Evolutionary conservation across 805 yeast genomes (phyloP).

Genomic region (Vanderwaltozyma yarrowii): DNA sequence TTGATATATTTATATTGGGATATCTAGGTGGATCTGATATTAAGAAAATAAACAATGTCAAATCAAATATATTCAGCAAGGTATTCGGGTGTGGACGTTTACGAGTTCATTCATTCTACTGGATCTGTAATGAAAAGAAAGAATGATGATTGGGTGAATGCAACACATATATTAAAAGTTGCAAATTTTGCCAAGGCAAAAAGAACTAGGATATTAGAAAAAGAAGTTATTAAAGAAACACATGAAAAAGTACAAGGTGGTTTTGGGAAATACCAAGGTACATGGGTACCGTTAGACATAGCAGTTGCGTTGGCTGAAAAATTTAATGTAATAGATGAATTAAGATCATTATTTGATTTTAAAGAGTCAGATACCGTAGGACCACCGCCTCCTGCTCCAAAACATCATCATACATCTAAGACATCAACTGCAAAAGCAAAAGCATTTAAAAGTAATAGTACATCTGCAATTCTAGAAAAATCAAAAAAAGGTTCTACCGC

Average conservation of each 20-base stretch:
- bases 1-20: too few relatives aligned
- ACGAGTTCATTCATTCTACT: slow-evolving; percentile 56
- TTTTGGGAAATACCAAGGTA: slow-evolving; percentile 92
- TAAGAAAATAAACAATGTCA: slow-evolving; percentile 8
- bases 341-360: slow-evolving; percentile 60
- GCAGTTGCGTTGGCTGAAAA: slow-evolving; percentile 61
- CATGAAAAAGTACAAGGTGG: slow-evolving; percentile 98
- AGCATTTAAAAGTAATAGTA: slow-evolving; percentile 19
- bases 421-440: slow-evolving; percentile 28
- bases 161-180: slow-evolving; percentile 88
- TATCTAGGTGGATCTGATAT: too few relatives aligned
- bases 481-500: not conserved
- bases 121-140: slow-evolving; percentile 74
- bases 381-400: slow-evolving; percentile 52
- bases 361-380: slow-evolving; percentile 38
- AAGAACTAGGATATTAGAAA: slow-evolving; percentile 82
- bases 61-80: slow-evolving; percentile 59
- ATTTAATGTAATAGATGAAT: slow-evolving; percentile 50
- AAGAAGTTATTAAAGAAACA: slow-evolving; percentile 80
- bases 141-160: slow-evolving; percentile 78
- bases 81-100: slow-evolving; percentile 75
- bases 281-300: slow-evolving; percentile 83
- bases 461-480: slow-evolving; percentile 14
- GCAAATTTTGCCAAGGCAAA: slow-evolving; percentile 93
- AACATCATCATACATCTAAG: slow-evolving; percentile 55